Base-by-base conservation (phyloP, 163 green algal genomes). In the Chlorella variabilis region DNA sequence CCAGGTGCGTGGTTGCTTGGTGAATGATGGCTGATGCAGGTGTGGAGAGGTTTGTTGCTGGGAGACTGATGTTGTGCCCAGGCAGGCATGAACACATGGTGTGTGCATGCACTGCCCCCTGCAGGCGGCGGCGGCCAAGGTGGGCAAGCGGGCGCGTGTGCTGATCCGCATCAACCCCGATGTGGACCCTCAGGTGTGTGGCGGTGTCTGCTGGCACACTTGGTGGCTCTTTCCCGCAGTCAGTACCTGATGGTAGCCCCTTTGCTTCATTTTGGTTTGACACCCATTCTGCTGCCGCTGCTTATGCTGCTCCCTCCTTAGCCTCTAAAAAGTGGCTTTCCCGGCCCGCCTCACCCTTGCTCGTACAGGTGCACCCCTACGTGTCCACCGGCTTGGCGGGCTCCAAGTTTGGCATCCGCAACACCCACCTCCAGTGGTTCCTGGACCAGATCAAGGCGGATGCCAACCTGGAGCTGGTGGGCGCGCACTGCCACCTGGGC, bases 401-500 rank as follows among this genome's bases (percentile, higher is more conserved):
- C 85, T 97, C 91, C 88, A 99, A 99, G 91, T 99, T 99, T 90
- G 96, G 96, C 86, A 99, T 99, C 88, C 92, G 96, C 84, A 99
- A 99, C 91, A 95, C 86, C 36, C 93, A 97, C 86, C 87, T 98
- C 41, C 90, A 98, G 87, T 98, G 95, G 95, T 99, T 99, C 89
- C 87, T 99, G 81, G 93, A 98, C 70, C 75, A 86, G 61, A 97
- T 99, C 86, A 91, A 88, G 76, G 84, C 83, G n/a, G 91, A 96
- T 75, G 84, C 89, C 18, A 61, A 82, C 33, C 86, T 99, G 71
- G 79, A 96, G 83, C 91, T 99, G 58, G 95, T 98, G 58, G 96
- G 96, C 31, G 94, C 96, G 62, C 96, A 99, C 91, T 97, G 89
- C 78, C 96, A 99, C 88, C 89, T 99, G 80, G 96, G 96, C n/a